Base-by-base conservation (phyloP, 2,329 filamentous ascomycete species). In the Teratosphaeria epicoccoides region DNA sequence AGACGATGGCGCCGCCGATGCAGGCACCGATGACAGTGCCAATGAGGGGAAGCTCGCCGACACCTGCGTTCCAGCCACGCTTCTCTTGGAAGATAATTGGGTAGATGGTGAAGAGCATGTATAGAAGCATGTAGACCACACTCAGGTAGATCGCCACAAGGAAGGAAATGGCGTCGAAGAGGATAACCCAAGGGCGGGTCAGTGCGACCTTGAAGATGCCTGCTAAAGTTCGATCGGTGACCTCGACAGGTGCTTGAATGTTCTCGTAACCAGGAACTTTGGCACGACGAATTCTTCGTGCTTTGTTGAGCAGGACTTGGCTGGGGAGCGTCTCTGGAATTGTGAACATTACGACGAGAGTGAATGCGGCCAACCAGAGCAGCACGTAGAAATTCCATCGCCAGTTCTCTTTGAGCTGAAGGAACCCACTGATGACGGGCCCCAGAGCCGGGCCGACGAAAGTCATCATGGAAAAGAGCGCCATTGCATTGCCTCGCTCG, bases 101-200 rank as follows among this genome's bases (percentile, higher is more conserved):
- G 50, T 80, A 81, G 51, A 79, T 79, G 22, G 69, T 74, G 63
- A 81, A 81, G 10, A 81, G 70, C 77, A 81, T 80, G 63, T 79
- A 79, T 7, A 77, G 66, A 1, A 78, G 66, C 5, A 68, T 72
- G 53, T 79, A 80, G 3, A 79, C 74, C 10, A 80, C 69, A 1
- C 72, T 70, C 59, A 79, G 68, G 58, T 80, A 80, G 25, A 80
- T 61, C 12, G 77, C 76, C 51, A 71, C 71, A 3, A 76, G 64
- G 48, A 79, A 69, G 0, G 74, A 77, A 33, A 80, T 79, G 0
- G 76, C 64, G 55, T 79, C 77, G 54, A 79, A 73, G 3, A 80
- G 66, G 43, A 80, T 75, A 44, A 73, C 67, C 75, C 77, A 80
- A 0, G 77, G 77, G 1, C 77, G 68, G 0, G 73, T 78, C 11